Evolutionary conservation across 148 eudicot species (phyloP), one percentile per base, ranked within the genome.

Genomic region (Chenopodium suecicum): DNA sequence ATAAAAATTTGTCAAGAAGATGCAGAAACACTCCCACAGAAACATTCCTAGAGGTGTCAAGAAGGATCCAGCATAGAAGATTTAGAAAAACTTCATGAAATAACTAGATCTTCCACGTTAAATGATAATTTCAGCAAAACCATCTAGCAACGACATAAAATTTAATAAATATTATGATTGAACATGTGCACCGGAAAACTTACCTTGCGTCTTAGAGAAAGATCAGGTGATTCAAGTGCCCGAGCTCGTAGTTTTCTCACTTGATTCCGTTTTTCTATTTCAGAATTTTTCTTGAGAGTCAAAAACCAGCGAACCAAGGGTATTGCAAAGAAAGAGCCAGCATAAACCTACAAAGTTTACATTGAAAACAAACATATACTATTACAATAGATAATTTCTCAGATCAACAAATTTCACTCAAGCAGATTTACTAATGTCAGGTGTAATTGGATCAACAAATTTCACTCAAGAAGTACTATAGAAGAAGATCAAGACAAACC

Each of bases 251-350:
- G 83, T 81, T 86, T 88, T 84, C 99, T 90, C 27, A 91, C 91
- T 76, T 34, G 87, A 86, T 96, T 96, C 81, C 95, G 89, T 84
- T 86, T 88, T 75, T 85, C 92, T 80, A 96, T 96, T 70, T 89
- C 86, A 68, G 90, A 79, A 86, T 96, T 96, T 77, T 84, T 89
- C 83, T 81, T 89, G 81, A 74, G 83, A 78, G 88, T 67, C 41
- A 91, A 79, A 70, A 96, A 77, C 98, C 97, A 96, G 56, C 99
- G 90, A 72, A 90, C 86, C 85, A 94, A 85, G 67, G 99, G 99
- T 86, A 96, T 96, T 73, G 95, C 94, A 78, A 96, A 96, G 87
- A 96, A 96, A 67, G 99, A 92, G 78, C 93, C 97, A 76, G 99
- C 99, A 90, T 96, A 96, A 44, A 96, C 87, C 99, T 96, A 94